Base-by-base conservation (phyloP, 768 basidiomycete species). In the Phaeotremella fagi region DNA sequence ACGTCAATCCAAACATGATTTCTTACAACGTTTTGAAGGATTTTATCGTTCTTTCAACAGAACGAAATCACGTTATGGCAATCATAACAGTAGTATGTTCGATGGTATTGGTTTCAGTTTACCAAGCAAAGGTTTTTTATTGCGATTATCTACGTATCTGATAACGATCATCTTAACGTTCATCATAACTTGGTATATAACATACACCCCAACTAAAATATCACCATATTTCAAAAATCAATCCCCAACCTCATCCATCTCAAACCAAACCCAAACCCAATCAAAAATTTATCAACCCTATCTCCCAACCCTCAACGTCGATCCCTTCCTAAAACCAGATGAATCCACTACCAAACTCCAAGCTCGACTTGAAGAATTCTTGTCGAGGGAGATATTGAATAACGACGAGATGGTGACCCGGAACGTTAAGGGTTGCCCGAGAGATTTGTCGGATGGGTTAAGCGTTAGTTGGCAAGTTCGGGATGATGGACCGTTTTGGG, bases 401-500 rank as follows among this genome's bases (percentile, higher is more conserved):
- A 54, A 74, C 47, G 52, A 46, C 1, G 61, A 57, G 0, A 64
- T 70, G 0, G 38, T 62, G 23, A 18, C 37, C 6, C 9, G 42
- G 14, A 74, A 75, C 48, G 49, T 63, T 25, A 31, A 50, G 16
- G 43, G 54, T 0, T 78, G 77, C 47, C 75, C 77, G 2, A 26
- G 54, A 6, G 48, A 59, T 3, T 44, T 75, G 4, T 57, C 62
- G 6, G 71, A 75, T 36, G 51, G 52, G 20, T 62, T 76, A 49
- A 65, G 70, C 46, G 76, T 76, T 56, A 70, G 68, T 1, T 75
- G 76, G 57, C 75, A 77, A 49, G 62, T 74, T 3, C 59, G 54
- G 16, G 74, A 67, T 0, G 69, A 77, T 38, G 56, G 57, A 15
- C 57, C 66, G 2, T 70, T 55, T 31, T 78, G 77, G 77, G 55